Evolutionary conservation across 805 yeast species (phyloP).

Genomic region (Starmerella roubikii): DNA sequence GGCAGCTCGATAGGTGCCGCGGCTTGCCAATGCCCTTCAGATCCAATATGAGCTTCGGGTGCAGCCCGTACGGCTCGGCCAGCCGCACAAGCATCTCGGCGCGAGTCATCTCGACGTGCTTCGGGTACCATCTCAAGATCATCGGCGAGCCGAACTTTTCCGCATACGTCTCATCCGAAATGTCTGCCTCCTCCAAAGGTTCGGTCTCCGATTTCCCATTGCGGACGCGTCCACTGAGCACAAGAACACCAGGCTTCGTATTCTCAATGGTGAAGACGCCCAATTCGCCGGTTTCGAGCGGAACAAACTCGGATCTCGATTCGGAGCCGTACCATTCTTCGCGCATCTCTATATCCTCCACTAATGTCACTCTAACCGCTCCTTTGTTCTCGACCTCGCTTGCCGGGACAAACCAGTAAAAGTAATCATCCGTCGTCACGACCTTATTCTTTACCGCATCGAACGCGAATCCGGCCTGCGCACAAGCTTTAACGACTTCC

Average conservation of each 20-base stretch:
- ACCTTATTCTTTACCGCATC: background rate
- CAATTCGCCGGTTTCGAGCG: background rate
- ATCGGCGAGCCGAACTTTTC: conserved; percentile 8
- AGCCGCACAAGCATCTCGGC: conserved; percentile 2
- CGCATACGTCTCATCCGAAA: background rate
- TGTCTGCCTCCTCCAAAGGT: background rate
- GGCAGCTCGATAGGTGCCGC: conserved; percentile 27
- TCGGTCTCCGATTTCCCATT: background rate
- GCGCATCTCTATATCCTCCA: conserved; percentile 13
- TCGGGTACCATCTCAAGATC: conserved; percentile 17
- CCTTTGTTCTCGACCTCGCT: background rate
- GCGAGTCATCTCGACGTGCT: conserved; percentile 1
- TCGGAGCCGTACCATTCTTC: conserved; percentile 19
- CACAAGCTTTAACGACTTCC: background rate
- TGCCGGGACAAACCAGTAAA: background rate
- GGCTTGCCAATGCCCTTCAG: conserved; percentile 4
- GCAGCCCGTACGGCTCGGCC: conserved; percentile 20
- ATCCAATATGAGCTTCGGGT: conserved; percentile 13
- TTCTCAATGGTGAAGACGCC: conserved; percentile 13
- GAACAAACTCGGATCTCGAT: conserved; percentile 5
- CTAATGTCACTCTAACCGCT: background rate
- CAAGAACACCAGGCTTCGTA: conserved; percentile 2
- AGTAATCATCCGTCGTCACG: background rate
- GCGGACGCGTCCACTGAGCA: conserved; percentile 11
- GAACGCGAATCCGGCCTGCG: background rate